Base-by-base conservation (phyloP, 208 protist genomes). In the Porcisia hertigi region DNA sequence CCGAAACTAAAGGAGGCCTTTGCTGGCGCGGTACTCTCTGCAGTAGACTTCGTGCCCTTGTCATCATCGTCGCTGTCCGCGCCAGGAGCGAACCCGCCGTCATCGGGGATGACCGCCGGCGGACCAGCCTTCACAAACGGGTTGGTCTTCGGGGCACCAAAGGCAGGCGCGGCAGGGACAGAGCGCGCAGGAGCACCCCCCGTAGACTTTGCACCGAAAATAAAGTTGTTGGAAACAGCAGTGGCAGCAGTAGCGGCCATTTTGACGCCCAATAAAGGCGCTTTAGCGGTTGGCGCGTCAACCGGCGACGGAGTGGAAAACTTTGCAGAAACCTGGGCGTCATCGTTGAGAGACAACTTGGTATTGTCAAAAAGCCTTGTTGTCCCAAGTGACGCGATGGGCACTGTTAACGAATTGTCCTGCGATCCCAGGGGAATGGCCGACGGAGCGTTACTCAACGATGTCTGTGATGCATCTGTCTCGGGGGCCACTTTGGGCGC, bases 61-160 rank as follows among this genome's bases (percentile, higher is more conserved):
- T 81, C 75, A 20, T 87, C 84, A 69, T 91, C 87, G 52, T 92
- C 86, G 60, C 83, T 91, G 72, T 87, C 86, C 34, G 88, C 85
- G 73, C 82, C 75, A 4, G 90, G 77, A 1, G 92, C 92, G 74
- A 96, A 96, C 39, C 89, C 92, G 74, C 85, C 73, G 80, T 96
- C 92, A 7, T 88, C 84, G 8, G 82, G 74, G 9, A 94, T 90
- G 16, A 89, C 89, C 0, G 81, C 88, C 1, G 88, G 77, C 14
- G 86, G 89, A 6, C 91, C 89, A 20, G 71, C 41, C 75, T 92
- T 88, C 52, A 86, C 65, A 80, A 94, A 94, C 9, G 66, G 57
- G 69, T 79, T 83, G 23, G 14, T n/a, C n/a, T n/a, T 60, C 5
- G 69, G 36, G 9, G 72, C 55, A 9, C 62, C 66, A 41, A 64